Percentiles rank a stretch among this genome's conserved stretches.
Evolutionary conservation across 1,284 basidiomycete genomes (phyloP).

Genomic region (Takashimella tepidaria): DNA sequence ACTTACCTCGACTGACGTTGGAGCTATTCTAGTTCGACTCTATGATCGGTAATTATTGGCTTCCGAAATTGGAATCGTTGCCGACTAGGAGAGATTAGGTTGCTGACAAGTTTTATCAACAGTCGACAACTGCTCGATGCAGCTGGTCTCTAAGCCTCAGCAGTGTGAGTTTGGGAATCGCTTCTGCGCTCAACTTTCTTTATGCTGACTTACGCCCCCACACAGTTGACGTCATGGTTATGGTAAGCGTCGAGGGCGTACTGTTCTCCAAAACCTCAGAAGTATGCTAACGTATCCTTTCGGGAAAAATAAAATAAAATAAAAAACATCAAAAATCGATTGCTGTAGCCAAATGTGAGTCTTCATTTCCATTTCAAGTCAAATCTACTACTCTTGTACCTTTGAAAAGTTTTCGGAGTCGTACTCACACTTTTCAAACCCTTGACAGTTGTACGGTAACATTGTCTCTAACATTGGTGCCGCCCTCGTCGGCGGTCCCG

Average conservation of each 20-base stretch:
- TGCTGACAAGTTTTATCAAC: background rate
- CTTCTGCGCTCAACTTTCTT: no score
- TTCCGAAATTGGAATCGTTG: background rate
- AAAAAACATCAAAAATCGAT: background rate
- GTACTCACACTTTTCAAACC: slow-evolving; percentile 38
- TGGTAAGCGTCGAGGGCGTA: slow-evolving; percentile 63
- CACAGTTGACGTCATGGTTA: slow-evolving; percentile 90
- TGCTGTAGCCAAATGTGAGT: background rate
- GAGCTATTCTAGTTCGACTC: slow-evolving; percentile 62
- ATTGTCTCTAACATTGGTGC: slow-evolving; percentile 99
- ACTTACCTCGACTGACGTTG: background rate
- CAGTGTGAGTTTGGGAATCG: slow-evolving; percentile 54
- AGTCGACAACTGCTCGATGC: slow-evolving; percentile 99
- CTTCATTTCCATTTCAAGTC: background rate
- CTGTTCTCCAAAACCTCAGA: no score
- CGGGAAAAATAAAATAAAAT: background rate
- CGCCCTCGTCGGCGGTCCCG: slow-evolving; percentile 95
- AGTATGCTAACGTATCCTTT: background rate
- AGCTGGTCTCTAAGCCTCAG: slow-evolving; percentile 87
- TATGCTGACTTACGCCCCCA: no score
- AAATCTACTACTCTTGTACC: background rate
- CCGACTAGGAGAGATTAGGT: no score
- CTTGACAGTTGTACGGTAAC: slow-evolving; percentile 66
- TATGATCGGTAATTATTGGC: slow-evolving; percentile 63
- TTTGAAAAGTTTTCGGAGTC: slow-evolving; percentile 14